Evolutionary conservation across 768 basidiomycete genomes (phyloP), one percentile per base, ranked within the genome.

Genomic region (Coprinopsis sp.): DNA sequence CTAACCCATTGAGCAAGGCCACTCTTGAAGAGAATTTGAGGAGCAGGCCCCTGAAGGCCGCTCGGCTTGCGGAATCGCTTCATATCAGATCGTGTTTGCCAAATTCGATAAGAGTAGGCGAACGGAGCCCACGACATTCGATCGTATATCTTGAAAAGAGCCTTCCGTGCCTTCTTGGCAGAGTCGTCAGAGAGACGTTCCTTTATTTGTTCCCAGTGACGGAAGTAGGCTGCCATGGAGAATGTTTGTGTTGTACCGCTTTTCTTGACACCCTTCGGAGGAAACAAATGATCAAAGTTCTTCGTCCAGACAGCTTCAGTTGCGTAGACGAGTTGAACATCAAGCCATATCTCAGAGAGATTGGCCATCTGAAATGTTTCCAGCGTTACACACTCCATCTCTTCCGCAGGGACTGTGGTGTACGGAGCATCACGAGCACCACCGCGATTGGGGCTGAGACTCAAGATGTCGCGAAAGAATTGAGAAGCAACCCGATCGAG

Each of bases 281-380:
- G 37, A 21, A 39, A 47, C 22, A 47, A 16, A 8, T 23, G n/a
- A 23, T 47, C 22, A 29, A 47, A 47, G 6, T 11, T 13, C 16
- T 16, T n/a, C 18, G 11, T 29, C 46, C 46, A 47, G 18, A 7
- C 12, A 4, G 2, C 18, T 13, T 14, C 6, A 12, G 13, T 13
- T 3, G 25, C 28, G 6, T 25, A 16, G 6, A 3, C 6, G 25
- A 25, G 31, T 14, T 21, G 28, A 28, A 31, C 28, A 24, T 36
- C 46, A 3, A 30, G 12, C 19, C 39, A 47, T 4, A 40, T 39
- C 3, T 7, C 16, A 16, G 16, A 13, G 7, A 47, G 30, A 11
- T 31, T 30, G 37, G 3, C 2, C 6, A 30, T 28, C n/a, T 24
- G 27, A 22, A 16, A 45, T 2, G 36, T 10, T 6, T 21, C 21